Conservation (phyloP, 225 moss, liverwort and hornwort genomes). For the Physcomitrellopsis africana region DNA sequence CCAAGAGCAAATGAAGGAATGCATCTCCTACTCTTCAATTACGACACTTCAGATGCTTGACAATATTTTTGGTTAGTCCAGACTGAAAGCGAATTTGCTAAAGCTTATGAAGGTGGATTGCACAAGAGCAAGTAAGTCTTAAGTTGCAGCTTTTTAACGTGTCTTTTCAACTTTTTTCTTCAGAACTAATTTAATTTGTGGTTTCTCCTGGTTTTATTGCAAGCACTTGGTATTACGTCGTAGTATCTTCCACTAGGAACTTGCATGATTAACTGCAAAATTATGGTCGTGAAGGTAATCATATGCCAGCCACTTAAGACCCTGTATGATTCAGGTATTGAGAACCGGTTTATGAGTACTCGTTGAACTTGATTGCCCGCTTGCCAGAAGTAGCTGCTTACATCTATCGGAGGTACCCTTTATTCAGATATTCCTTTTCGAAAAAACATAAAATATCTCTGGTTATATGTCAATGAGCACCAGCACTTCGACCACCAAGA, state of each 20-base stretch:
- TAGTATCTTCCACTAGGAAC: not conserved
- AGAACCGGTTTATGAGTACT: constrained; percentile 81
- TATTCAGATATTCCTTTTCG: not conserved
- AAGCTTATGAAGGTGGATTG: constrained; percentile 71
- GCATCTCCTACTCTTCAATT: not conserved
- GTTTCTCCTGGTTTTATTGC: not conserved
- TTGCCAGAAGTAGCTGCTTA: constrained; percentile 80
- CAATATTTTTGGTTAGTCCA: constrained; percentile 26
- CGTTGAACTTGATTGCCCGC: constrained; percentile 80
- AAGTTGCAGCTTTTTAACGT: not conserved
- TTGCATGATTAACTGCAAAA: not conserved
- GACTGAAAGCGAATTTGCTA: constrained; percentile 73
- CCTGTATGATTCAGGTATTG: constrained; percentile 50
- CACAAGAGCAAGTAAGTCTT: constrained; percentile 64
- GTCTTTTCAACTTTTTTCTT: not conserved
- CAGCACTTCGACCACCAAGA: not conserved
- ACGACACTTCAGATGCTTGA: constrained; percentile 9
- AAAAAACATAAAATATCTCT: not conserved
- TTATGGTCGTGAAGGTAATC: not conserved
- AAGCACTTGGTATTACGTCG: not conserved
- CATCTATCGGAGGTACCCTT: constrained; percentile 60
- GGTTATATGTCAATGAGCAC: not conserved
- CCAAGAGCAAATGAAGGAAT: not conserved
- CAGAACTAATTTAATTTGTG: not conserved
- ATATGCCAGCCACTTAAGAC: not conserved